Evolutionary conservation across 495 filamentous ascomycete genomes (phyloP).

Genomic region (Talaromyces nanjingensis): DNA sequence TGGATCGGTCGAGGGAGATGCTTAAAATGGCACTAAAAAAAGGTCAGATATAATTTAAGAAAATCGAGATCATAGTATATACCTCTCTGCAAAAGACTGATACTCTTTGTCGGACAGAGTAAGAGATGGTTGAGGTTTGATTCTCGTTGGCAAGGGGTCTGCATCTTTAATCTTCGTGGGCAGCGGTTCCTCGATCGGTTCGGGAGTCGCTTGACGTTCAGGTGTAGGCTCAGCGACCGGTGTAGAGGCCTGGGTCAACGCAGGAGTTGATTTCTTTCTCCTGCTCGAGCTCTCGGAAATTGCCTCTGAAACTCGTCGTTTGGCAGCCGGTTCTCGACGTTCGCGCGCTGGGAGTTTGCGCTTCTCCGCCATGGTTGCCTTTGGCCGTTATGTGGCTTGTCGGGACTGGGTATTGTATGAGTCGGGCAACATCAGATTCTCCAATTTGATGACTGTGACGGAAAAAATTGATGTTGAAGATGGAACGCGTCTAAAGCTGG

Average conservation of each 20-base stretch:
- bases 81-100: slow-evolving; percentile 83
- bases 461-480: not conserved
- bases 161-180: slow-evolving; percentile 59
- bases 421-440: not conserved
- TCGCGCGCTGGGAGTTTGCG: slow-evolving; percentile 38
- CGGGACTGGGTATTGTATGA: not conserved
- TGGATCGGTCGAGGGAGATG: slow-evolving; percentile 76
- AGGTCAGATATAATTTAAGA: slow-evolving; percentile 6
- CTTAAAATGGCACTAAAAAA: slow-evolving; percentile 67
- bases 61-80: slow-evolving; percentile 12
- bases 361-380: slow-evolving; percentile 35
- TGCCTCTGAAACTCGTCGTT: slow-evolving; percentile 40
- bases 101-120: slow-evolving; percentile 62
- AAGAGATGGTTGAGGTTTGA: slow-evolving; percentile 53
- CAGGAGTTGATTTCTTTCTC: slow-evolving; percentile 34
- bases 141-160: slow-evolving; percentile 67
- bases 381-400: not conserved
- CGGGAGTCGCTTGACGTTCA: slow-evolving; percentile 17
- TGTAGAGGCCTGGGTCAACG: slow-evolving; percentile 10
- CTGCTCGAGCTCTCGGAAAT: slow-evolving; percentile 24
- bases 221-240: slow-evolving; percentile 20
- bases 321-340: slow-evolving; percentile 41
- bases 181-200: slow-evolving; percentile 46
- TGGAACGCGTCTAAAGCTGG: not conserved
- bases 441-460: not conserved